Percentiles rank a stretch among this genome's conserved stretches.
Evolutionary conservation across 2,329 filamentous ascomycete genomes (phyloP).

Genomic region (Xylaria sp.): DNA sequence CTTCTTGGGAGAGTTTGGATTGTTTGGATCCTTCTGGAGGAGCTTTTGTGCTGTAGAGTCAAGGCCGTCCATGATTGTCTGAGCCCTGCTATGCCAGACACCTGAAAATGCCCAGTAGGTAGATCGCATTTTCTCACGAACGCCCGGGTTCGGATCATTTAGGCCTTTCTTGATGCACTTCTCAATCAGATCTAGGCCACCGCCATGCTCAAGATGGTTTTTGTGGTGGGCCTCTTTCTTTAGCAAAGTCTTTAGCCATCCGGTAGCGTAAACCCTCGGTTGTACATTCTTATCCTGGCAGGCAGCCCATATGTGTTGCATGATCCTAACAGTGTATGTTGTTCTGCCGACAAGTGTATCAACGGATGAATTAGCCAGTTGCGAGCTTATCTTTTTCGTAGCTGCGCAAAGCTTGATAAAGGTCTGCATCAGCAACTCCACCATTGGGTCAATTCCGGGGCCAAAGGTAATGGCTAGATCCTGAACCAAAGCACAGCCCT

Average conservation of each 20-base stretch:
- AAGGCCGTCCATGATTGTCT: constrained; percentile 80
- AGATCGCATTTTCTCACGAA: constrained; percentile 85
- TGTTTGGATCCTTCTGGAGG: constrained; percentile 84
- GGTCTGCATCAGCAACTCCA: constrained; percentile 88
- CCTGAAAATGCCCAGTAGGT: constrained; percentile 87
- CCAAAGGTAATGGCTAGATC: constrained; percentile 83
- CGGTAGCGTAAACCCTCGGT: constrained; percentile 79
- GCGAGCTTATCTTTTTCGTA: constrained; percentile 92
- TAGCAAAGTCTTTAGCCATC: constrained; percentile 87
- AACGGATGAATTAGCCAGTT: constrained; percentile 84
- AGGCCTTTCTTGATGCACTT: constrained; percentile 91
- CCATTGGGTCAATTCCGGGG: constrained; percentile 84
- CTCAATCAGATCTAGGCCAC: constrained; percentile 84
- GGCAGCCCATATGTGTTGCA: constrained; percentile 86
- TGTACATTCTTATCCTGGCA: constrained; percentile 95
- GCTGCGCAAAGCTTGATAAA: constrained; percentile 89
- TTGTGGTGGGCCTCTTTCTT: constrained; percentile 83
- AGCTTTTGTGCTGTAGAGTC: constrained; percentile 82
- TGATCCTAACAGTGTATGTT: constrained; percentile 80
- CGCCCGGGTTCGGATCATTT: constrained; percentile 88
- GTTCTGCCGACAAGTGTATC: constrained; percentile 82
- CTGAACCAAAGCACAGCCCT: constrained; percentile 85
- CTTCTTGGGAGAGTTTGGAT: constrained; percentile 76
- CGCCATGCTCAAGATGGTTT: constrained; percentile 82
- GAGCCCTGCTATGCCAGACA: constrained; percentile 82